Evolutionary conservation across 2,329 filamentous ascomycete genomes (phyloP), one percentile per base, ranked within the genome.

Genomic region (Colletotrichum liaoningense): DNA sequence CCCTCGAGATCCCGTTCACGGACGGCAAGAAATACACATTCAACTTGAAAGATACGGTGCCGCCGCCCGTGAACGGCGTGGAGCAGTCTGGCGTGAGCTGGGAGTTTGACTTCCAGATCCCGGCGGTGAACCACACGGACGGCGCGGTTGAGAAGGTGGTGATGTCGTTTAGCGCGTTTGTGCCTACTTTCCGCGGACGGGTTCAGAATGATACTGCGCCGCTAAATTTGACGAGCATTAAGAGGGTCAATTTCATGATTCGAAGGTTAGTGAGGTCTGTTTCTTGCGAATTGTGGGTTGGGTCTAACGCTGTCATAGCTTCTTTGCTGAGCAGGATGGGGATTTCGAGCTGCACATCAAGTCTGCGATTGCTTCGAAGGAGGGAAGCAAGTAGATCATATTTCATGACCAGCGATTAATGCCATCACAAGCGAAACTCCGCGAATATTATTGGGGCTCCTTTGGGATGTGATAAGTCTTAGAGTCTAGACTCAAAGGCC

Each of bases 241-340:
- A 89, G 82, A 86, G 93, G 57, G 84, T 95, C 26, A 92, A 91
- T 62, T 85, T 97, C 68, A 95, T 97, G 94, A 93, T 93, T 86
- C 85, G 94, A 80, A 97, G 94, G 93, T 94, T 81, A 73, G 84
- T 79, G 26, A 35, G 1, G 7, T n/a, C 4, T 1, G n/a, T 14
- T 7, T 1, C 0, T 35, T 38, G 19, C 12, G 30, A 5, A 16
- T 1, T 5, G 4, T 1, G 14, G n/a, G 5, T 9, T 6, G n/a
- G 19, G 5, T 9, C 42, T 66, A 55, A 60, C 28, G n/a, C 7
- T 56, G 4, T 24, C 11, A 28, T 76, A 94, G 93, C 81, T 95
- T 94, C 84, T 95, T 95, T 77, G 93, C 91, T 8, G 83, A 88
- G 0, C 93, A 95, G 80, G 86, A 93, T 74, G 94, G 93, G 2